phyloP scores from a whole-genome alignment of 2,329 filamentous ascomycete species.

The Pseudogymnoascus pannorum region DNA sequence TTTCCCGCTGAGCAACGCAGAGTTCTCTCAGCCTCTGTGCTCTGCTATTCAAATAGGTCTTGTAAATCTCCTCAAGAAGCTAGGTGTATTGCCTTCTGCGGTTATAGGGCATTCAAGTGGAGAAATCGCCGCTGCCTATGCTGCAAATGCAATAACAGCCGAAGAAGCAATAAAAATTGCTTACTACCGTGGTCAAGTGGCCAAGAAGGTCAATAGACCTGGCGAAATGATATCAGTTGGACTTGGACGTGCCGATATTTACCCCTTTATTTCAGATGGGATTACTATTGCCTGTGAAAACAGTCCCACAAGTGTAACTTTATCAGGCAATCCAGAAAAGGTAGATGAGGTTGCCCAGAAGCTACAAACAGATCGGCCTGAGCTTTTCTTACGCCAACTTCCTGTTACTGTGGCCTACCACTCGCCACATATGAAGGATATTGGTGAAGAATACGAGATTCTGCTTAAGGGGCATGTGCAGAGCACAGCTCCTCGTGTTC shows the following conservation, averaged over 20 bases:
- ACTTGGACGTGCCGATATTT: not conserved
- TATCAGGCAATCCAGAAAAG: slow-evolving; percentile 19
- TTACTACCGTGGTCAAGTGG: slow-evolving; percentile 14
- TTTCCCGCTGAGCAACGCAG: slow-evolving; percentile 38
- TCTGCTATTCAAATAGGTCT: slow-evolving; percentile 20
- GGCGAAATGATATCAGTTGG: slow-evolving; percentile 17
- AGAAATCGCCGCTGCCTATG: slow-evolving; percentile 37
- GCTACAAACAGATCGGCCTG: slow-evolving; percentile 14
- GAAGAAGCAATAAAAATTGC: slow-evolving; percentile 15
- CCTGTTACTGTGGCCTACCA: slow-evolving; percentile 39
- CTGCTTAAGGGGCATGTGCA: slow-evolving; percentile 5
- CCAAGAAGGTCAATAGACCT: not conserved
- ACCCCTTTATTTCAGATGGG: not conserved
- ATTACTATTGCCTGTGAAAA: slow-evolving; percentile 15
- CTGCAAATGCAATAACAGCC: slow-evolving; percentile 12
- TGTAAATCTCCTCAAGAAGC: slow-evolving; percentile 17
- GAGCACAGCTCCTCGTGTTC: slow-evolving; percentile 1
- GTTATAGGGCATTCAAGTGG: slow-evolving; percentile 35
- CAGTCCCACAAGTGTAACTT: slow-evolving; percentile 18
- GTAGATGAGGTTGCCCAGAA: slow-evolving; percentile 17
- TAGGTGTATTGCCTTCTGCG: slow-evolving; percentile 25
- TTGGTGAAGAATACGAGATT: not conserved
- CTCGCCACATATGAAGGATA: slow-evolving; percentile 21
- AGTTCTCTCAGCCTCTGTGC: slow-evolving; percentile 21
- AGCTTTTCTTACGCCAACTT: slow-evolving; percentile 31